Base-by-base conservation (phyloP, 2,329 filamentous ascomycete species). In the Dendryphion nanum region DNA sequence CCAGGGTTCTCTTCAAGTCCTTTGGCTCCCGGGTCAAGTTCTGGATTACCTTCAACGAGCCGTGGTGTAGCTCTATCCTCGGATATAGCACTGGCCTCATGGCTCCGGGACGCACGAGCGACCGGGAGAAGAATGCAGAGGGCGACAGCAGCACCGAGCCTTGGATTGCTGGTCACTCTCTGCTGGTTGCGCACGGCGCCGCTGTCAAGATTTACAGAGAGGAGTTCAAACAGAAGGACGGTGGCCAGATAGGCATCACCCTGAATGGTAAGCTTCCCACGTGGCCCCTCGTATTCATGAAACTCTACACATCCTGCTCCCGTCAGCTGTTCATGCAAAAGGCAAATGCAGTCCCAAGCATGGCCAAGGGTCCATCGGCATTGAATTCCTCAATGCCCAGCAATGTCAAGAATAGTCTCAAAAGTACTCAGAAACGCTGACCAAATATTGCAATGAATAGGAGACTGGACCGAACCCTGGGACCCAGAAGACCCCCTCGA, bases 1-100 rank as follows among this genome's bases (percentile, higher is more conserved):
- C 88, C 7, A 81, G 83, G 45, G 73, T 88, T 32, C 74, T 88
- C 55, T 94, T 89, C 71, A 76, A 83, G 60, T 79, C 82, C 1
- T 75, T 94, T 40, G 77, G 77, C 33, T 78, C 82, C 37, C 84
- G 83, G 65, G 87, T 89, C 57, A 88, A 89, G 72, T 77, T 87
- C 68, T 95, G 89, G 89, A 87, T 90, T 64, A 93, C 87, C 18
- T 89, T 91, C 71, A 93, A 93, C 64, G 88, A 95, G 72, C 89
- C 89, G 3, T 93, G 86, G 82, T 94, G 87, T 69, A 86, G 81
- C 47, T 81, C 84, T 36, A 83, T 93, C 44, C 76, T 93, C 29
- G 88, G 88, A 23, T 93, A 91, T 68, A 85, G 77, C 59, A 80
- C 78, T 29, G 89, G 89, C 18, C 72, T 81, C 45, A 89, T 90